Base-by-base conservation (phyloP, 495 filamentous ascomycete species). In the Xylaria longipes region DNA sequence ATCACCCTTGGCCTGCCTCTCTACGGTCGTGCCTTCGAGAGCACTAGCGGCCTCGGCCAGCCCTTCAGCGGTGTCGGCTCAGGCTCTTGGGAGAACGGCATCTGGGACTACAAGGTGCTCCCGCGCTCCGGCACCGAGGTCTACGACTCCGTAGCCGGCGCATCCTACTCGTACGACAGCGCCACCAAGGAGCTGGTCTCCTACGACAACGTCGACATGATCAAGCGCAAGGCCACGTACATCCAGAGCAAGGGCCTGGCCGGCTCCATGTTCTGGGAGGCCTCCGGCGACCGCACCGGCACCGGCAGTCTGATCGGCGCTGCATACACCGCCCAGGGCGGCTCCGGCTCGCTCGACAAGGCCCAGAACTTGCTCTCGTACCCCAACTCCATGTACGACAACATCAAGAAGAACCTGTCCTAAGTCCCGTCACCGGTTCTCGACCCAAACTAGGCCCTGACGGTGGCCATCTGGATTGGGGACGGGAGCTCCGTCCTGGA, bases 191-290 rank as follows among this genome's bases (percentile, higher is more conserved):
- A 90, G 74, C 85, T 97, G 76, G 81, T 98, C 17, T 88, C 86
- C 65, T 98, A 92, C 77, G 95, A 97, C 74, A 93, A 87, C 11
- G 82, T 85, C 0, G 84, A 86, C 12, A 86, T 91, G 73, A 84
- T 91, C 0, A 75, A 78, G 61, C 39, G 72, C 54, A 98, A 97
- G 84, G 89, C 88, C 6, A 76, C 76, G 12, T 97, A 91, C 75
- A 83, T 95, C 67, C 84, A 85, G 78, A 70, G 81, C 48, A 82
- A 84, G 70, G 87, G 88, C 1, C 84, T 97, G 4, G 94, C 89
- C 1, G 94, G 95, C 29, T 89, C 86, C 3, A 97, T 97, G 93
- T 97, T 92, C 88, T 98, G 95, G 94, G 94, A 97, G 81, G 89
- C 88, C 46, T 93, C 89, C 71, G 89, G 84, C 15, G 95, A 97